Evolutionary conservation across 202 grass and related monocot species (phyloP).

Genomic region (Panicum virgatum): DNA sequence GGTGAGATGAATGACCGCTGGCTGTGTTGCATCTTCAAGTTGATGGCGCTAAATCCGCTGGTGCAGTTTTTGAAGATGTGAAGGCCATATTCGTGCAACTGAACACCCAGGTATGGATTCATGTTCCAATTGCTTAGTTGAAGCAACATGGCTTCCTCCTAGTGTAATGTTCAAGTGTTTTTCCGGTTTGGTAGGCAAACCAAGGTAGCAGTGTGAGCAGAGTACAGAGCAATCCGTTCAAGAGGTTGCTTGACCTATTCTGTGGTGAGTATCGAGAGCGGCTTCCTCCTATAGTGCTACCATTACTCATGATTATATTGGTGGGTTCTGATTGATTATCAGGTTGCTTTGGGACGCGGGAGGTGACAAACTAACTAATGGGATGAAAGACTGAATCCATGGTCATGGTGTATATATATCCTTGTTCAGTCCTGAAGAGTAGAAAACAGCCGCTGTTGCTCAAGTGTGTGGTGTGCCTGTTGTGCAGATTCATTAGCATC

Average conservation of each 20-base stretch:
- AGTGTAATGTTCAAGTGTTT: no score
- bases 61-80: constrained; percentile 70
- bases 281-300: not conserved
- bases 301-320: not conserved
- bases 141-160: no score
- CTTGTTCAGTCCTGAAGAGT: not conserved
- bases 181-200: constrained; percentile 31
- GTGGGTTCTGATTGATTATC: not conserved
- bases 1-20: not conserved
- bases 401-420: not conserved
- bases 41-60: constrained; percentile 54
- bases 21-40: constrained; percentile 39
- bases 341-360: constrained; percentile 27
- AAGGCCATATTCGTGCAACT: constrained; percentile 61
- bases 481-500: no score
- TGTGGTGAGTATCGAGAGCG: constrained; percentile 25
- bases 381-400: not conserved
- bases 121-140: constrained; percentile 9
- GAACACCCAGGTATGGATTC: constrained; percentile 32
- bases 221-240: constrained; percentile 33
- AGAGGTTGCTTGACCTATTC: constrained; percentile 39
- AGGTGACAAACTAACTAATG: not conserved
- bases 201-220: constrained; percentile 18
- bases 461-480: not conserved
- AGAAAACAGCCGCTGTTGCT: not conserved